A percentile compares a stretch with the other conserved stretches of the same genome.
Conservation (phyloP, 2,329 filamentous ascomycete species). For the Xylaria sp. region DNA sequence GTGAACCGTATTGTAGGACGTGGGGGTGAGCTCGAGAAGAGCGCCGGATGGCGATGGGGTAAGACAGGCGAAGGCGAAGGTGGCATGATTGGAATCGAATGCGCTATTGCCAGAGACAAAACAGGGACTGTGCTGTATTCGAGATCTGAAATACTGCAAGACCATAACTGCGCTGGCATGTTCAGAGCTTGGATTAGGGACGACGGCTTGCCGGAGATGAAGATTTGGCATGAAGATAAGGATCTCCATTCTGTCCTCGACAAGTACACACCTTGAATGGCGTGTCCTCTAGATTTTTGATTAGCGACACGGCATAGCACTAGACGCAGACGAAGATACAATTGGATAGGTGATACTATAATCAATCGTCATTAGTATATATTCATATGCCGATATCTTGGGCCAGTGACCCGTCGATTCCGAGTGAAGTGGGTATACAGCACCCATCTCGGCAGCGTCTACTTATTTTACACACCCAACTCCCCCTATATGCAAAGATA, state of each 20-base stretch:
- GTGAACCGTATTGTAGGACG: conserved; percentile 74
- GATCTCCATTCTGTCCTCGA: conserved; percentile 16
- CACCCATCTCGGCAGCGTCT: conserved; percentile 39
- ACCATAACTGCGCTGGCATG: conserved; percentile 90
- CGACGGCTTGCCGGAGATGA: conserved; percentile 65
- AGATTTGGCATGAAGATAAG: conserved; percentile 64
- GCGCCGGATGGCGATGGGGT: conserved; percentile 78
- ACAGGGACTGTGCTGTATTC: conserved; percentile 56
- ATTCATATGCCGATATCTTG: conserved; percentile 39
- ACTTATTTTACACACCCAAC: conserved; percentile 47
- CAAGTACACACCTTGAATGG: conserved; percentile 16
- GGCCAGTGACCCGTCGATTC: conserved; percentile 34
- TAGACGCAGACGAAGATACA: conserved; percentile 2
- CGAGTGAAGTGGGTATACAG: conserved; percentile 34
- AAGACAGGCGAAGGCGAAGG: conserved; percentile 82
- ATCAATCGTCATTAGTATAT: conserved; percentile 44
- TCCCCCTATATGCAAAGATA: conserved; percentile 43
- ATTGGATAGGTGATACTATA: conserved; percentile 21
- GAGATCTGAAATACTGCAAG: conserved; percentile 70
- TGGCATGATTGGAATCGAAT: conserved; percentile 85
- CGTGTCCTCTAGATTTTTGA: conserved; percentile 11
- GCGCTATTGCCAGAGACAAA: conserved; percentile 59
- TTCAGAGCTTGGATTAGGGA: conserved; percentile 82
- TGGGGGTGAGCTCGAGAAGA: conserved; percentile 77
- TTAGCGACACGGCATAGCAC: conserved; percentile 28